These are phyloP conservation scores for Nemophila menziesii DNA, from an alignment of 257 asterid genomes.

Conservation along the genomic window DNA sequence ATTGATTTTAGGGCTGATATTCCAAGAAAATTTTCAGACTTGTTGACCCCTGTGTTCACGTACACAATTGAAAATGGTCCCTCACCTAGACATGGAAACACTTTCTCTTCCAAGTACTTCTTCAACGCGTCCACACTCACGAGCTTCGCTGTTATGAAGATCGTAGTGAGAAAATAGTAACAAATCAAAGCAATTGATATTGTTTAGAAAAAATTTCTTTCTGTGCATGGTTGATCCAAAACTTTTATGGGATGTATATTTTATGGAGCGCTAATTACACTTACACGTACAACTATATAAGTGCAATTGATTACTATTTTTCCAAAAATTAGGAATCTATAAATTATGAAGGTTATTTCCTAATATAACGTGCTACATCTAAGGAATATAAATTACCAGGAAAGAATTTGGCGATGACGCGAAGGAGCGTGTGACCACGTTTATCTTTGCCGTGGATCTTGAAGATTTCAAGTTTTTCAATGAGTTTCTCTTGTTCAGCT, in stretches of 20 bases:
- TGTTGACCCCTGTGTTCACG: conserved; percentile 48
- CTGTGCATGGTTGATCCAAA: too few species aligned
- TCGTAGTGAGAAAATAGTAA: too few species aligned
- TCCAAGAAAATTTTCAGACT: conserved; percentile 57
- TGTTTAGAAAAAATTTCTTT: too few species aligned
- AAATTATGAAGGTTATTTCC: too few species aligned
- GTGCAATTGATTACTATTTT: too few species aligned
- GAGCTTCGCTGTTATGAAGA: conserved; percentile 27
- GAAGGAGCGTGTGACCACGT: conserved; percentile 47
- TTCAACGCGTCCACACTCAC: conserved; percentile 36
- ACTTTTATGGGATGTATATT: too few species aligned
- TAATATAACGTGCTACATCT: too few species aligned
- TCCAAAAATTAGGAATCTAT: too few species aligned
- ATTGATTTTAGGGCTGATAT: conserved; percentile 36
- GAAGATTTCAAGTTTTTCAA: conserved; percentile 42
- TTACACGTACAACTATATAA: too few species aligned
- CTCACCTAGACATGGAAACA: conserved; percentile 30
- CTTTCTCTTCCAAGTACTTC: conserved; percentile 48
- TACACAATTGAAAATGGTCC: conserved; percentile 54
- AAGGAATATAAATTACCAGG: conserved; percentile 66
- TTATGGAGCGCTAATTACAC: too few species aligned
- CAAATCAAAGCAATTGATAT: too few species aligned
- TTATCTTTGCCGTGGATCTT: conserved; percentile 67
- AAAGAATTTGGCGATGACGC: conserved; percentile 54
- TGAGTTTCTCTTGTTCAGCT: conserved; percentile 38